Conservation (phyloP, 2,329 filamentous ascomycete genomes). For the Delphinella strobiligena region DNA sequence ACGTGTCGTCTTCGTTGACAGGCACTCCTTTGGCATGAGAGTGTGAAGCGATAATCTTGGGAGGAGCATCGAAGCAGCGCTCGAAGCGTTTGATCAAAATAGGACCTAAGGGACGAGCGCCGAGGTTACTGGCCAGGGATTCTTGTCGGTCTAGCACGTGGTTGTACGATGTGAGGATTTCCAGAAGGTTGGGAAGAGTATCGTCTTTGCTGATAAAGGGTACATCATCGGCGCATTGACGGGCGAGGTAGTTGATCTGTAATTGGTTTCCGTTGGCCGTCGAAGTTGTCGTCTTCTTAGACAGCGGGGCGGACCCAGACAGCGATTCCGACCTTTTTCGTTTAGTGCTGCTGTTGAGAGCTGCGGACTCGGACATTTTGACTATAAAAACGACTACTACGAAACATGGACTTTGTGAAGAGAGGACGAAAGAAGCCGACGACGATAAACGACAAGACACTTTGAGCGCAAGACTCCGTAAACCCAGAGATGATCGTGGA, state of each 20-base stretch:
- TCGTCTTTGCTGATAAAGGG: conserved; percentile 54
- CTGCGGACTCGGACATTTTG: too few relatives aligned
- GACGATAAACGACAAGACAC: too few relatives aligned
- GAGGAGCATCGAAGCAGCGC: conserved; percentile 70
- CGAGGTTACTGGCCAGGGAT: conserved; percentile 73
- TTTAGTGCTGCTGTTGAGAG: too few relatives aligned
- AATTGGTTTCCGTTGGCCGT: conserved; percentile 42
- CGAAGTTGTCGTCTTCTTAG: conserved; percentile 30
- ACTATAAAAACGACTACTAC: too few relatives aligned
- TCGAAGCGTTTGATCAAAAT: conserved; percentile 80
- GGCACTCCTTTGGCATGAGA: conserved; percentile 23
- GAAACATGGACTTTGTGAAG: too few relatives aligned
- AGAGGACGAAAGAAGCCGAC: too few relatives aligned
- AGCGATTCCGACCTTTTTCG: too few relatives aligned
- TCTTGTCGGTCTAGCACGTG: conserved; percentile 75
- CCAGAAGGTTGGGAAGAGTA: conserved; percentile 60
- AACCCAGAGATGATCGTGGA: too few relatives aligned
- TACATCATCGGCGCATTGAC: conserved; percentile 49
- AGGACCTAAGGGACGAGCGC: conserved; percentile 69
- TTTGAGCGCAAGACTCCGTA: too few relatives aligned
- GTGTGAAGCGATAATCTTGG: conserved; percentile 52
- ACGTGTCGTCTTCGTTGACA: conserved; percentile 35
- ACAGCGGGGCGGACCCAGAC: conserved; percentile 25
- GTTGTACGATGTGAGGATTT: conserved; percentile 69
- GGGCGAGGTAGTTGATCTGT: conserved; percentile 56